phyloP scores from a whole-genome alignment of 2,329 filamentous ascomycete species.

The Cercospora sp. region DNA sequence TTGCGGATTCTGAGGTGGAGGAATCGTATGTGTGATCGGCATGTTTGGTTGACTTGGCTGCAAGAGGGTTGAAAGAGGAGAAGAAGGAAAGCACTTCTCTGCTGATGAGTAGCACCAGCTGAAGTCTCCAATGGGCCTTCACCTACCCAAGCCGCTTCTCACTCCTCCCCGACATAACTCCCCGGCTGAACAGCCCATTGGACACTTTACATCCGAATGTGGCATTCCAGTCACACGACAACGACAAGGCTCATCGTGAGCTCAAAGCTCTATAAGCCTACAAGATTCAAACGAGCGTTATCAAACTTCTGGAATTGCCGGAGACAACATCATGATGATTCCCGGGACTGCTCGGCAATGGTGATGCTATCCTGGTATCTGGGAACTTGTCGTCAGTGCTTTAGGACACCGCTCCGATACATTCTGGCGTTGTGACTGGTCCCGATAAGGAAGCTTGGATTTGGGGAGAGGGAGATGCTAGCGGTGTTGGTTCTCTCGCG shows the following conservation, averaged over 20 bases:
- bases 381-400: background rate
- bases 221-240: background rate
- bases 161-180: background rate
- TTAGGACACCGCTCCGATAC: background rate
- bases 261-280: slow-evolving; percentile 2
- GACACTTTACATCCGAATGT: background rate
- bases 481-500: background rate
- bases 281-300: background rate
- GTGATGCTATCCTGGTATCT: background rate
- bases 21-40: slow-evolving; percentile 1
- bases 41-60: background rate
- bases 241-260: background rate
- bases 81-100: background rate
- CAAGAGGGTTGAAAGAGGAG: background rate
- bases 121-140: background rate
- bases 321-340: background rate
- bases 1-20: slow-evolving; percentile 12
- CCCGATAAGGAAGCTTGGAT: background rate
- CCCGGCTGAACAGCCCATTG: background rate
- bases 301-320: background rate
- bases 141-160: background rate
- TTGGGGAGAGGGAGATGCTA: background rate
- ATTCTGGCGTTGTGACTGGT: background rate
- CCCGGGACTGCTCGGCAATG: background rate
- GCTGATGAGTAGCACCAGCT: background rate